phyloP scores from a whole-genome alignment of 371 early-diverging fungal genomes.

The Mucor sp. region DNA sequence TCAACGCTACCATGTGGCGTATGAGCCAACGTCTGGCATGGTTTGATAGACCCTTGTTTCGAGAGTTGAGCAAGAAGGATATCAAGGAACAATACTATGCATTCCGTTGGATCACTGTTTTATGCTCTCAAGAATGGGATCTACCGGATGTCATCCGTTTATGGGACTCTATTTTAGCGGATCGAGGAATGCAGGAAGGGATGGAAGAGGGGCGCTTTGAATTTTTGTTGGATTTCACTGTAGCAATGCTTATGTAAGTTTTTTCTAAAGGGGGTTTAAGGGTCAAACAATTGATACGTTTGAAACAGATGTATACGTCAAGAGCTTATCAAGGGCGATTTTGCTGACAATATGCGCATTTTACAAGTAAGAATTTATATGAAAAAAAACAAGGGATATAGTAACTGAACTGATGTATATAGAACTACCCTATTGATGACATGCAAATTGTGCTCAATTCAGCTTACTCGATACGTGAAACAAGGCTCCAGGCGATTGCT shows the following conservation, averaged over 20 bases:
- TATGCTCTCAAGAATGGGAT: conserved; percentile 83
- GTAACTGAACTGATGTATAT: neutral
- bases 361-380: conserved; percentile 49
- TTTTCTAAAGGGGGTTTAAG: conserved; percentile 1
- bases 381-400: neutral
- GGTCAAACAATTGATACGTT: neutral
- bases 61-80: conserved; percentile 66
- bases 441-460: conserved; percentile 46
- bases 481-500: conserved; percentile 32
- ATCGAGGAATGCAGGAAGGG: conserved; percentile 49
- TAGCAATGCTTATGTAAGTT: conserved; percentile 77
- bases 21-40: conserved; percentile 59
- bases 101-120: conserved; percentile 85
- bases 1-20: conserved; percentile 63
- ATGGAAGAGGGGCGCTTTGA: conserved; percentile 55
- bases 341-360: conserved; percentile 67
- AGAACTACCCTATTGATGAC: conserved; percentile 59
- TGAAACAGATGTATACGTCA: conserved; percentile 55
- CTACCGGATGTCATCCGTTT: conserved; percentile 81
- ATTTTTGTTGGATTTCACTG: conserved; percentile 74
- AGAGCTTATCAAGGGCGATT: conserved; percentile 60
- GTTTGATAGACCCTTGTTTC: conserved; percentile 66
- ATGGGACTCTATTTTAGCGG: conserved; percentile 85
- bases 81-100: conserved; percentile 81
- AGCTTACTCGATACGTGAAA: conserved; percentile 44